phyloP scores from a whole-genome alignment of 352 stramenopile genomes.

The Globisporangium cylindrosporum region DNA sequence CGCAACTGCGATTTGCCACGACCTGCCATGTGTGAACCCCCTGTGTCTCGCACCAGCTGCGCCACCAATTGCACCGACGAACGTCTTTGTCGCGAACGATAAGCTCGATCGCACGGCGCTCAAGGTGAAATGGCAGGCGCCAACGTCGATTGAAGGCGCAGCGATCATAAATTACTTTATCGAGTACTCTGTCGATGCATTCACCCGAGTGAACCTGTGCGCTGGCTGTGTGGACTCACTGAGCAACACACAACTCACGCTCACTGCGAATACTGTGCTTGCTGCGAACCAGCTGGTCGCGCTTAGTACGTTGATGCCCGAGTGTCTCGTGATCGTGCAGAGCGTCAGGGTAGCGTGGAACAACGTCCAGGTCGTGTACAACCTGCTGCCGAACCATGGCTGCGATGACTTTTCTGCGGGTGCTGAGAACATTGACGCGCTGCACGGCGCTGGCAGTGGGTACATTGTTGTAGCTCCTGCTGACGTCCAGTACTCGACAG shows the following conservation, averaged over 20 bases:
- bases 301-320: constrained; percentile 38
- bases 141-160: constrained; percentile 62
- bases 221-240: constrained; percentile 46
- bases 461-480: constrained; percentile 31
- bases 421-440: constrained; percentile 31
- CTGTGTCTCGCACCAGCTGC: constrained; percentile 50
- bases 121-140: constrained; percentile 83
- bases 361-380: constrained; percentile 36
- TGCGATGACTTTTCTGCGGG: constrained; percentile 56
- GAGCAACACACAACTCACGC: constrained; percentile 29
- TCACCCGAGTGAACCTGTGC: constrained; percentile 40
- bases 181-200: constrained; percentile 77
- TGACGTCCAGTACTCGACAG: constrained; percentile 10
- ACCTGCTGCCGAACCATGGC: constrained; percentile 43
- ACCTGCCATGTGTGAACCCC: constrained; percentile 48
- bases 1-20: constrained; percentile 46
- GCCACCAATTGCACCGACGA: constrained; percentile 62
- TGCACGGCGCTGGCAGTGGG: constrained; percentile 48
- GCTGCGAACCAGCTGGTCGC: constrained; percentile 36
- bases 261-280: constrained; percentile 33
- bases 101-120: constrained; percentile 68
- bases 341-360: constrained; percentile 38
- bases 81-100: constrained; percentile 85
- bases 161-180: constrained; percentile 71
- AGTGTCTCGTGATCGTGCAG: constrained; percentile 53